Base-by-base conservation (phyloP, 1,284 basidiomycete genomes). In the Heterobasidion irregulare region DNA sequence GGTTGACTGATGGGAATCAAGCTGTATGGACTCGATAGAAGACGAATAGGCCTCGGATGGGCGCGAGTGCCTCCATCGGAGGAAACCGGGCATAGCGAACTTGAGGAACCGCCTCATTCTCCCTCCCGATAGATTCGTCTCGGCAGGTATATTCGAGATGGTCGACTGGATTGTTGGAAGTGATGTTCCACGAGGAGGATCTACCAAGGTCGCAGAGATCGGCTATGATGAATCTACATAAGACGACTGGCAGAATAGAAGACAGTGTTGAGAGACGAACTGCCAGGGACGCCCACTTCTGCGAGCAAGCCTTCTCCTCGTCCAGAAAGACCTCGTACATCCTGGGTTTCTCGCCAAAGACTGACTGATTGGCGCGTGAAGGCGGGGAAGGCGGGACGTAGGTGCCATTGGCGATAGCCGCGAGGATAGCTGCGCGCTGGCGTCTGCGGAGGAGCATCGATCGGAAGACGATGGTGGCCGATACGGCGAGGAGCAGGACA, bases 391-490 rank as follows among this genome's bases (percentile, higher is more conserved):
- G 16, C 19, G 35, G 50, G 1, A 52, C 47, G 19, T 54, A 34
- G 12, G 50, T 35, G 8, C 50, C 57, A 10, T 53, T 32, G 8
- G 53, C 43, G 18, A 58, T 50, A 35, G 56, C 56, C 1, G 50
- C 43, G 10, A 50, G 18, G 26, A 53, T 18, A 8, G 46, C 44
- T 2, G 41, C 49, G 44, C 47, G 54, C 3, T 53, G 58, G 10
- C 32, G 56, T n/a, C 58, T 48, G 19, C 57, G 58, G 9, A 54
- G 34, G 38, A 35, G 52, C 33, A 58, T 26, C 6, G 58, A 50
- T 32, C 56, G 57, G 4, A 38, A 15, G 35, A 58, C 43, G 47
- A 58, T 47, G 3, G 41, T 32, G 12, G 47, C 55, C 19, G 53
- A 38, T 13, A 58, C 52, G n/a, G 47, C 16, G 15, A 58, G 44